Evolutionary conservation across 768 basidiomycete species (phyloP).

Genomic region (Guyanaporus albipodus): DNA sequence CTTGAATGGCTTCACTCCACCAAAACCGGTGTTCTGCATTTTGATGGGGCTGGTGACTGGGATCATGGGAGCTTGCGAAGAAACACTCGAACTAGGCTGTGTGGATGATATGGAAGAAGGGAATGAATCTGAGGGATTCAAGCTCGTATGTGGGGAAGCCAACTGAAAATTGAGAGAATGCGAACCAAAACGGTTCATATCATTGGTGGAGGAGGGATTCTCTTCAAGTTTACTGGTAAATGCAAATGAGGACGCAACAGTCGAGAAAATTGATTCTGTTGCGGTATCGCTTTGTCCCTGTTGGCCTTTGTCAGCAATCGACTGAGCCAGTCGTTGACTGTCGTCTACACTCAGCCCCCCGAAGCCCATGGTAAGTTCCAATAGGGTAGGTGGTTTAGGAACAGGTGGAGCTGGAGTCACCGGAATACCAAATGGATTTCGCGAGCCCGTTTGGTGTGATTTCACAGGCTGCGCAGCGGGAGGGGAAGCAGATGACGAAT

Average conservation of each 20-base stretch:
- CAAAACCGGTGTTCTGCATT: constrained; percentile 47
- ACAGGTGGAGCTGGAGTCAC: constrained; percentile 57
- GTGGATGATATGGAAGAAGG: constrained; percentile 48
- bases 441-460: constrained; percentile 89
- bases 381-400: constrained; percentile 75
- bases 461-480: constrained; percentile 61
- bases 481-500: constrained; percentile 34
- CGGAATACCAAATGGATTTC: constrained; percentile 90
- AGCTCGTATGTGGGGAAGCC: constrained; percentile 37
- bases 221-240: constrained; percentile 36
- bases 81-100: constrained; percentile 42
- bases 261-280: constrained; percentile 53
- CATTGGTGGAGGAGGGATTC: constrained; percentile 1
- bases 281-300: constrained; percentile 26
- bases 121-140: constrained; percentile 44
- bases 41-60: constrained; percentile 33
- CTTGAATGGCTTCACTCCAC: constrained; percentile 76
- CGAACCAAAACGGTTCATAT: constrained; percentile 14
- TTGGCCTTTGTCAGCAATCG: constrained; percentile 29
- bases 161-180: constrained; percentile 29
- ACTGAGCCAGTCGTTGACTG: constrained; percentile 30
- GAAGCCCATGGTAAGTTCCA: constrained; percentile 65
- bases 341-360: constrained; percentile 25
- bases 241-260: constrained; percentile 72
- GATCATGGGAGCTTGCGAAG: constrained; percentile 33